phyloP scores from a whole-genome alignment of 1,284 basidiomycete species.

The Leccinum angustisporum region DNA sequence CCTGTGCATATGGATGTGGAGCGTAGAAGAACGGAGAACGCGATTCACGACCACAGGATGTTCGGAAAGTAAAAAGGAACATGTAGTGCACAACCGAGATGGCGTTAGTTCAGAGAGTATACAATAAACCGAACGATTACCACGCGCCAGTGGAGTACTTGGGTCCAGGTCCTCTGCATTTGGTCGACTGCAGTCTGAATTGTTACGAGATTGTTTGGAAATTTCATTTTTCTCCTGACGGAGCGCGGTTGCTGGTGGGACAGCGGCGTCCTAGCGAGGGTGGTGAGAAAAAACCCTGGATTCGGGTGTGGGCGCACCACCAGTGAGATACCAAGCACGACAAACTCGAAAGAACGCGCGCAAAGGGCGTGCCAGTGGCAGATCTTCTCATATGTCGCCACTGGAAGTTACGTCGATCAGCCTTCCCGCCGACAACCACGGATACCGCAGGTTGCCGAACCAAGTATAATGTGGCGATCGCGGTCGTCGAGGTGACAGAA shows the following conservation, averaged over 20 bases:
- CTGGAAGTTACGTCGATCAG: slow-evolving; percentile 13
- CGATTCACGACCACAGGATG: slow-evolving; percentile 18
- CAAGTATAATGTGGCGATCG: background rate
- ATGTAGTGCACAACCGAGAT: slow-evolving; percentile 1
- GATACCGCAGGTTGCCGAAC: slow-evolving; percentile 10
- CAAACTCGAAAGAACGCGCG: slow-evolving; percentile 21
- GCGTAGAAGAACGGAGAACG: slow-evolving; percentile 7
- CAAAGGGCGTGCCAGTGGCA: slow-evolving; percentile 29
- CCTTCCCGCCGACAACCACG: slow-evolving; percentile 16
- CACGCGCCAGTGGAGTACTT: slow-evolving; percentile 29
- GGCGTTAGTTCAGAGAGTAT: background rate
- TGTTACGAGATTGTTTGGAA: slow-evolving; percentile 23
- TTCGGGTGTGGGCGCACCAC: slow-evolving; percentile 15
- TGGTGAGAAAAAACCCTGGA: slow-evolving; percentile 25
- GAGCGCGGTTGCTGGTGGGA: slow-evolving; percentile 15
- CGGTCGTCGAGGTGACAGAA: slow-evolving; percentile 3
- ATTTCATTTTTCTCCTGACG: background rate
- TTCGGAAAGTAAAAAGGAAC: slow-evolving; percentile 6
- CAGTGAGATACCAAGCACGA: slow-evolving; percentile 6
- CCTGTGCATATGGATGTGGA: background rate
- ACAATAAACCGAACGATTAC: slow-evolving; percentile 23
- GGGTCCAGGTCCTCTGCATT: slow-evolving; percentile 30
- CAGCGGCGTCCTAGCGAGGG: slow-evolving; percentile 16
- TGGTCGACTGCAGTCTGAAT: slow-evolving; percentile 8
- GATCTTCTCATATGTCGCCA: slow-evolving; percentile 21